These are phyloP conservation scores for Aureobasidium sp. DNA, from an alignment of 2,329 filamentous ascomycete genomes.

Conservation along the genomic window DNA sequence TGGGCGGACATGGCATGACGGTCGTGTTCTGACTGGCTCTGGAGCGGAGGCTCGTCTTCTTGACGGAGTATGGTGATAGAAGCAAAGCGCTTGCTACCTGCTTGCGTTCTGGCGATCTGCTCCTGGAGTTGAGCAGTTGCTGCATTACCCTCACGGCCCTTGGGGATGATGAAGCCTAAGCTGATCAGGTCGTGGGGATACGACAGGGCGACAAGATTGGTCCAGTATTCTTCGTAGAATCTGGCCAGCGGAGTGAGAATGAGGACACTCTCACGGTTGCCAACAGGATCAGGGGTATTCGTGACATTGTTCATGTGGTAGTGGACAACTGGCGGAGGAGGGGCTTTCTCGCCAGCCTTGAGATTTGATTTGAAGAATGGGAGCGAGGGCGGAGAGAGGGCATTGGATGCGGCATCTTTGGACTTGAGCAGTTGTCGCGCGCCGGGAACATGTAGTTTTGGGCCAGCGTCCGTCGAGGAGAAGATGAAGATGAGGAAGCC, in stretches of 20 bases:
- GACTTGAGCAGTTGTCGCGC: slow-evolving; percentile 57
- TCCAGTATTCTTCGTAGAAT: slow-evolving; percentile 97
- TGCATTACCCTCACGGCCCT: slow-evolving; percentile 90
- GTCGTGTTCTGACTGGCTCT: slow-evolving; percentile 86
- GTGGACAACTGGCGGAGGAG: slow-evolving; percentile 87
- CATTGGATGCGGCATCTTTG: slow-evolving; percentile 68
- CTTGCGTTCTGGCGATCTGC: slow-evolving; percentile 87
- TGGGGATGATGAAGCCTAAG: slow-evolving; percentile 95
- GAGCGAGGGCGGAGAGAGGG: slow-evolving; percentile 77
- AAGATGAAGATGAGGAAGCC: slow-evolving; percentile 57
- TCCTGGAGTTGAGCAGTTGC: slow-evolving; percentile 87
- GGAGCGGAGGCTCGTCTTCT: slow-evolving; percentile 87
- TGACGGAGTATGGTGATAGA: slow-evolving; percentile 95
- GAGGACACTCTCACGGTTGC: slow-evolving; percentile 86
- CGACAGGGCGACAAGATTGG: slow-evolving; percentile 83
- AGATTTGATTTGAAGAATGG: slow-evolving; percentile 76
- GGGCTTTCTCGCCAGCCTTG: slow-evolving; percentile 56
- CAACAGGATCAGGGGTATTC: slow-evolving; percentile 77
- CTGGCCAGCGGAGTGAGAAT: slow-evolving; percentile 93
- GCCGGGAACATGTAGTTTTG: slow-evolving; percentile 38
- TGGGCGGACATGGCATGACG: slow-evolving; percentile 94
- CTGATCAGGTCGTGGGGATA: slow-evolving; percentile 98
- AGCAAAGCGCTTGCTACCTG: slow-evolving; percentile 86
- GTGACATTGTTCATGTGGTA: slow-evolving; percentile 98
- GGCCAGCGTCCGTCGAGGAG: slow-evolving; percentile 51